Conservation (phyloP, 2,329 filamentous ascomycete genomes). For the Aspergillus arachidicola region DNA sequence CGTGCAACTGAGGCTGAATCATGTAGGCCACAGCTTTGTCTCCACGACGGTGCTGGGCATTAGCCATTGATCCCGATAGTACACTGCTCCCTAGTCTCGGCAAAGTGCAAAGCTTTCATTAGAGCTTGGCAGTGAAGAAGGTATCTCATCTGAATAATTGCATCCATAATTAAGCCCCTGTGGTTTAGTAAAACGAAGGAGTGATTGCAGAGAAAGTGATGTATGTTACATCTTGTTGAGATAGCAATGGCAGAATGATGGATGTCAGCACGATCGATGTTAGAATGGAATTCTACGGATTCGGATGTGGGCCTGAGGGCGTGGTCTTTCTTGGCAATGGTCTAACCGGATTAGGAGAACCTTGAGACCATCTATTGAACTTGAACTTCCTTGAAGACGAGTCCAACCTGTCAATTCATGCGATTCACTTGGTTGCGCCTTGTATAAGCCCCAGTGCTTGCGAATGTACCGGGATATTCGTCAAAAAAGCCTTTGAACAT, state of each 20-base stretch:
- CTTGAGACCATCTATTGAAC: background rate
- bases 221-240: background rate
- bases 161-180: background rate
- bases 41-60: background rate
- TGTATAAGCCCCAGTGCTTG: background rate
- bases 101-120: background rate
- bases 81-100: background rate
- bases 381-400: too few relatives aligned
- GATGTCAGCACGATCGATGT: background rate
- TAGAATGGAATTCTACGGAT: background rate
- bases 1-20: background rate
- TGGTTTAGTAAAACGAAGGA: background rate
- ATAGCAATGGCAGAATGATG: background rate
- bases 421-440: background rate
- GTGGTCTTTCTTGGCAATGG: background rate
- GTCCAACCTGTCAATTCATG: background rate
- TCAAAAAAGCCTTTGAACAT: too few relatives aligned
- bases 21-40: background rate
- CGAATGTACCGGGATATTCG: too few relatives aligned
- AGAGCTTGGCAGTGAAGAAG: background rate
- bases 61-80: background rate
- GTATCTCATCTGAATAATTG: background rate
- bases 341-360: slow-evolving; percentile 3
- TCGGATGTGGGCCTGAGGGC: background rate
- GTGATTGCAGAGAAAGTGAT: too few relatives aligned